Conservation (phyloP, 2,329 filamentous ascomycete species). For the Microsporum ferrugineum region DNA sequence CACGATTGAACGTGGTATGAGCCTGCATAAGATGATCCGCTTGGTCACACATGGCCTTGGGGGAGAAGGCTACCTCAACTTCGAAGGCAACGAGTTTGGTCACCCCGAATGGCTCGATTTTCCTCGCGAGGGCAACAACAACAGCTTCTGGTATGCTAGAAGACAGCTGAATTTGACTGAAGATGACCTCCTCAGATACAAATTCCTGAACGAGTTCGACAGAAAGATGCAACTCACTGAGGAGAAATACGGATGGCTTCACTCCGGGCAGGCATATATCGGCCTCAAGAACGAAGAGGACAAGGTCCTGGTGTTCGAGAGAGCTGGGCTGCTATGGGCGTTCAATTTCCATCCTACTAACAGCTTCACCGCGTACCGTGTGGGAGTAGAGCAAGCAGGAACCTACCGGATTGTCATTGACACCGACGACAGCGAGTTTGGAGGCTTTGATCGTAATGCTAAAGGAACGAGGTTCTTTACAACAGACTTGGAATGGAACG, state of each 20-base stretch:
- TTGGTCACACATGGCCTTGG: constrained; percentile 83
- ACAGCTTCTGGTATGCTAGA: constrained; percentile 88
- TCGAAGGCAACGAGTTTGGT: constrained; percentile 97
- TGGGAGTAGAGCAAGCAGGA: constrained; percentile 73
- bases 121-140: constrained; percentile 80
- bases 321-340: constrained; percentile 77
- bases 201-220: constrained; percentile 89
- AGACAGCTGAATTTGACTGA: constrained; percentile 89
- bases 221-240: constrained; percentile 80
- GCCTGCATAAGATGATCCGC: constrained; percentile 94
- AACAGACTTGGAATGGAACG: constrained; percentile 81
- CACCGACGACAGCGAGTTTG: constrained; percentile 64
- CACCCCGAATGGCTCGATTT: constrained; percentile 99
- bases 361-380: constrained; percentile 84
- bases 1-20: constrained; percentile 79
- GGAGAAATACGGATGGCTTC: constrained; percentile 82
- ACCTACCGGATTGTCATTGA: constrained; percentile 82
- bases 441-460: constrained; percentile 67
- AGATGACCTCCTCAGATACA: constrained; percentile 73
- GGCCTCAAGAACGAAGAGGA: constrained; percentile 87
- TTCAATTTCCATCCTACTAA: constrained; percentile 88
- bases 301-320: constrained; percentile 92
- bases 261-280: constrained; percentile 75
- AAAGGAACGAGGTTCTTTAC: constrained; percentile 84
- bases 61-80: constrained; percentile 95